Evolutionary conservation across 2,329 filamentous ascomycete species (phyloP), one percentile per base, ranked within the genome.

Genomic region (Anisogramma anomala): DNA sequence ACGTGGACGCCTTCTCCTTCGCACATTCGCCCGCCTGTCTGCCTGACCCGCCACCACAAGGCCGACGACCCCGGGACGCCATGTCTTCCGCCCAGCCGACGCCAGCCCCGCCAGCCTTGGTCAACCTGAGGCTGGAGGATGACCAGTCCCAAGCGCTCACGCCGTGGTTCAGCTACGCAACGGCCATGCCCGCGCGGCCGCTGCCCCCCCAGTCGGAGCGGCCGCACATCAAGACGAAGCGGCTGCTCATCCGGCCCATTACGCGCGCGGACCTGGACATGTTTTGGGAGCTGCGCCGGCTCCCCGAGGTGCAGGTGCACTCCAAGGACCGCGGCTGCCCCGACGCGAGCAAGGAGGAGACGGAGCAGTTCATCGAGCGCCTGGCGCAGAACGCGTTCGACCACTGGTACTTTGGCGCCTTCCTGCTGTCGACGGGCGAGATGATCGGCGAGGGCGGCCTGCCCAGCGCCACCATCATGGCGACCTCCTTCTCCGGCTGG

Each of bases 361-460:
- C 46, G 1, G n/a, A 14, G 28, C 18, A 20, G 17, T 15, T 25
- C 9, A 40, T 48, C 11, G 43, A 38, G 13, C 11, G 11, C 6
- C 42, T 49, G 5, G 28, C 19, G 4, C 10, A 25, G 9, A 20
- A 22, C 11, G 49, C 47, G 10, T 14, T 39, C 15, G 23, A 25
- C 13, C 41, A 41, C 18, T 55, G 53, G 42, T 45, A 50, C 7
- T 52, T 50, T 14, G 53, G 52, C 2, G 47, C 50, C 3, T 57
- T 58, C 34, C 39, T 54, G 2, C 42, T 45, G n/a, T 48, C 42
- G 2, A 55, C 52, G 2, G 54, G 52, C 2, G 52, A 54, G 41
- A 40, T 56, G 8, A 51, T 58, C 8, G 55, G 55, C 17, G 55
- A 58, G 37, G 52, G 51, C 33, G 55, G 55, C 7, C 40, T 57